Evolutionary conservation across 257 asterid species (phyloP).

Genomic region (Petrea volubilis): DNA sequence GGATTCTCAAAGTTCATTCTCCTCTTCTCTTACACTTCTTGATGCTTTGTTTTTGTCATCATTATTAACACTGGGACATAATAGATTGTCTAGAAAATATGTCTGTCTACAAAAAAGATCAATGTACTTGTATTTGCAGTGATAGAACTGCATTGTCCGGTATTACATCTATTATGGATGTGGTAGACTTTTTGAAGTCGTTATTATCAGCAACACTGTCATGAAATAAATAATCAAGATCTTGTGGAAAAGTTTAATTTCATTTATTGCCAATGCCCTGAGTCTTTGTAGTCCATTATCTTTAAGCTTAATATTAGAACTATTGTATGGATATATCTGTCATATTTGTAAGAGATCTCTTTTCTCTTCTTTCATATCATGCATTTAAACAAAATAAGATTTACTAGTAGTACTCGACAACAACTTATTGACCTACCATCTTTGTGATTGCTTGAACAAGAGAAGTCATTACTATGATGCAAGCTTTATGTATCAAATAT

Average conservation of each 20-base stretch:
- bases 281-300: not conserved
- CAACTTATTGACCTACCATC: not conserved
- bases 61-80: not conserved
- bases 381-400: conserved; percentile 6
- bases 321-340: conserved; percentile 3
- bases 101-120: not conserved
- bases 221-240: not conserved
- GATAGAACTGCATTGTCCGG: not conserved
- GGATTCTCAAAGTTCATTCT: conserved; percentile 21
- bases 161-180: not conserved
- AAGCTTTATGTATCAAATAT: not conserved
- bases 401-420: not conserved
- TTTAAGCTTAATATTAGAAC: not conserved
- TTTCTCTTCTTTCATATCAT: not conserved
- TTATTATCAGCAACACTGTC: not conserved
- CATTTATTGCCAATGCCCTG: not conserved
- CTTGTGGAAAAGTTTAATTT: not conserved
- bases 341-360: not conserved
- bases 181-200: not conserved
- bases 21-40: conserved; percentile 9
- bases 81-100: not conserved
- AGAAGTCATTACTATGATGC: not conserved
- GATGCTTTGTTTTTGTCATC: not conserved
- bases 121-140: not conserved
- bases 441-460: conserved; percentile 9